Percentiles rank a stretch among this genome's conserved stretches.
phyloP scores from a whole-genome alignment of 176 grass and related monocot species.

The Elymus sibiricus region DNA sequence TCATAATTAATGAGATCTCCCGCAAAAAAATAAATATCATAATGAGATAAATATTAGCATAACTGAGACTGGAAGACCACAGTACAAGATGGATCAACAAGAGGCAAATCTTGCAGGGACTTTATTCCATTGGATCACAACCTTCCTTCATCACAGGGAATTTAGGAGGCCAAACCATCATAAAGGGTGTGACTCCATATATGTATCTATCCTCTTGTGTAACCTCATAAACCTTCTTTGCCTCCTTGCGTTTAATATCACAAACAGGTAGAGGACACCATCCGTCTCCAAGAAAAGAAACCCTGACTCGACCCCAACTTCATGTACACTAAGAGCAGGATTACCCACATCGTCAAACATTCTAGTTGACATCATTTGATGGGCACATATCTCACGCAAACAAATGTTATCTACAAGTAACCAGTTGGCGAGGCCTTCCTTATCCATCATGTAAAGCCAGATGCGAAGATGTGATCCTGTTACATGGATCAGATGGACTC shows the following conservation, averaged over 20 bases:
- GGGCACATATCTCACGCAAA: not conserved
- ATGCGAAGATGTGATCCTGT: not conserved
- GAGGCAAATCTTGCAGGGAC: not conserved
- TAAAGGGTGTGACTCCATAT: not conserved
- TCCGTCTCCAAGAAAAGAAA: not conserved
- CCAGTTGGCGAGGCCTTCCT: not conserved
- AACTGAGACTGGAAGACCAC: not conserved
- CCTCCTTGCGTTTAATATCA: not conserved
- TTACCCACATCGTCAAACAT: not conserved
- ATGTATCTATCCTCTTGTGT: not conserved
- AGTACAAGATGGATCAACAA: not conserved
- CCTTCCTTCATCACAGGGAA: not conserved
- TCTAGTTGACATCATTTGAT: not conserved
- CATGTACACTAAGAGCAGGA: not conserved
- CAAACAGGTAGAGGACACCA: not conserved
- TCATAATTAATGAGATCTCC: too few relatives aligned
- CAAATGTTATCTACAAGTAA: not conserved
- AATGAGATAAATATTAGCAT: not conserved
- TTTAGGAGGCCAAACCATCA: constrained; percentile 8
- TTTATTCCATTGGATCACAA: not conserved
- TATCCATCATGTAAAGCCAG: not conserved
- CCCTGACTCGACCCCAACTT: not conserved
- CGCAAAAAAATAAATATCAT: not conserved
- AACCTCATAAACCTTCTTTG: not conserved
- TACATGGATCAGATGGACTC: not conserved